phyloP scores from a whole-genome alignment of 2,329 filamentous ascomycete species.

The Aspergillus terreus region DNA sequence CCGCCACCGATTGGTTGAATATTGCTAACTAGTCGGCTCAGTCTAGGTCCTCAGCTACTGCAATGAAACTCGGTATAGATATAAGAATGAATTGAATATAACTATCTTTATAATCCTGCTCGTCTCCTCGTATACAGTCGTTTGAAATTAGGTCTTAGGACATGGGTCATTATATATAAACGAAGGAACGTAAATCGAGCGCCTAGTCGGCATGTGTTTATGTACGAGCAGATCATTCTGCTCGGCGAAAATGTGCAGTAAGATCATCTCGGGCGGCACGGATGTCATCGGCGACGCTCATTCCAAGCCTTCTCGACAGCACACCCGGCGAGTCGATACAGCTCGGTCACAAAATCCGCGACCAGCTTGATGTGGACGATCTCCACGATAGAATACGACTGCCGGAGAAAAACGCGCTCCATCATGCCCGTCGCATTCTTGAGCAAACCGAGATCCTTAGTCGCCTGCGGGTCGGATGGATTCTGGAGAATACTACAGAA shows the following conservation, averaged over 20 bases:
- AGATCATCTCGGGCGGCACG: no score
- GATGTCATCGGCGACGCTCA: conserved; percentile 18
- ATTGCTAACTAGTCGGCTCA: background rate
- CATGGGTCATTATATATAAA: no score
- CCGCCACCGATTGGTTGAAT: background rate
- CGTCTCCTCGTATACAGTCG: background rate
- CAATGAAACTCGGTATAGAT: background rate
- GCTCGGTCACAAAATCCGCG: conserved; percentile 43
- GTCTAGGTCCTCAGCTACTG: background rate
- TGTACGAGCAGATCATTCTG: background rate
- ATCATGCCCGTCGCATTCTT: conserved; percentile 43
- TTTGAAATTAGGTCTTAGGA: background rate
- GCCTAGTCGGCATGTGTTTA: background rate
- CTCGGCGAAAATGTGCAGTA: no score
- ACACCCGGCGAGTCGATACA: conserved; percentile 42
- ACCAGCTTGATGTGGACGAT: conserved; percentile 40
- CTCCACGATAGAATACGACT: conserved; percentile 32
- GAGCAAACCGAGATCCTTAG: conserved; percentile 48
- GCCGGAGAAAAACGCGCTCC: conserved; percentile 30
- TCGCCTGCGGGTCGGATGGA: conserved; percentile 43
- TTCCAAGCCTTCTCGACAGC: conserved; percentile 41
- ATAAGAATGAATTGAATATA: no score
- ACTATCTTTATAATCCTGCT: no score
- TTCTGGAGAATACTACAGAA: conserved; percentile 54
- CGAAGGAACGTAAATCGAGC: background rate